Evolutionary conservation across 345 rosid species (phyloP), one percentile per base, ranked within the genome.

Genomic region (Gossypium thurberi): DNA sequence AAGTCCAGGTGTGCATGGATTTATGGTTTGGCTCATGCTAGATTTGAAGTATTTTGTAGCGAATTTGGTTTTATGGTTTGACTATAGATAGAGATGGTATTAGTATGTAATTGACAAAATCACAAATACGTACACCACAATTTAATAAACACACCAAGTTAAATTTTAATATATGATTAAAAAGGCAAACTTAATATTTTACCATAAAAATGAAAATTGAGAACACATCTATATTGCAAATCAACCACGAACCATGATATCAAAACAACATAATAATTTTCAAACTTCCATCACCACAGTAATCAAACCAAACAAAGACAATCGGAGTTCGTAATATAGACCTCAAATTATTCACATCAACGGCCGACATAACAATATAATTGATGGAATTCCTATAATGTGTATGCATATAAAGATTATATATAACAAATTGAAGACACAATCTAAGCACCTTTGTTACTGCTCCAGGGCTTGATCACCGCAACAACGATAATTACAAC

Each of bases 401-500:
- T 42, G 12, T 21, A 57, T 23, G 10, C 20, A 52, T 44, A 46
- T 46, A 33, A 33, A 33, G 40, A 33, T 17, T 81, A 74, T 73
- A 78, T 73, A 81, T 21, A 56, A 66, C 18, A 59, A 75, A 72
- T 58, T 10, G 6, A 50, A 1, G 1, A 33, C 8, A 59, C 78
- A 58, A 59, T 70, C 76, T 85, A 93, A 65, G 97, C 97, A 75
- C 97, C 92, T 25, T 81, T 86, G 8, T 83, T 89, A 84, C 42
- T 87, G 53, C 5, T 80, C 99, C 99, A 93, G 53, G 99, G 99
- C 79, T 89, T 87, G 76, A 90, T 10, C 43, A 91, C 96, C 0
- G 86, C 81, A 21, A 86, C 82, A 0, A 91, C 85, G 7, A 90
- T 87, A 81, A 93, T 90, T 70, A 64, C 84, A 74, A 89, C 85